phyloP scores from a whole-genome alignment of 192 early-diverging fungal genomes.

The Bifiguratus adelaidae region DNA sequence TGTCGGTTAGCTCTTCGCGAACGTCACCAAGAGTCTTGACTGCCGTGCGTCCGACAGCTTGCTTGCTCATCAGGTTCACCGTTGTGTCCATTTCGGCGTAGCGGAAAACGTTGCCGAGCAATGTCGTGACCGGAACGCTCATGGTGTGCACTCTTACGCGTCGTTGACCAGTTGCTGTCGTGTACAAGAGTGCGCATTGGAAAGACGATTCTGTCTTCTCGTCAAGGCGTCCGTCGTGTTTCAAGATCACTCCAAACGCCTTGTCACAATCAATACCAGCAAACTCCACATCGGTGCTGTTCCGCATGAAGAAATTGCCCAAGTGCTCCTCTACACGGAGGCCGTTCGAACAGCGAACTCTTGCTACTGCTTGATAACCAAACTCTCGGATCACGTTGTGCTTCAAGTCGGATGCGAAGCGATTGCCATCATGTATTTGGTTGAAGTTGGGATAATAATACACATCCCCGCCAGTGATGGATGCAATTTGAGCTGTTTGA shows the following conservation, averaged over 20 bases:
- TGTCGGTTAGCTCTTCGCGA: constrained; percentile 73
- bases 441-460: constrained; percentile 81
- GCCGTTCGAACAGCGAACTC: constrained; percentile 85
- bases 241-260: constrained; percentile 69
- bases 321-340: constrained; percentile 77
- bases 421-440: constrained; percentile 50
- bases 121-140: constrained; percentile 59
- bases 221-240: constrained; percentile 85
- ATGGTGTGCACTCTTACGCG: constrained; percentile 90
- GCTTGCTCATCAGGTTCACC: constrained; percentile 77
- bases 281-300: constrained; percentile 85
- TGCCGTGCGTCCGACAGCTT: constrained; percentile 36
- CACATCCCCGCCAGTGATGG: constrained; percentile 85
- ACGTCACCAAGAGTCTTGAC: constrained; percentile 62
- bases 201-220: constrained; percentile 72
- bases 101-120: constrained; percentile 78
- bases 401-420: constrained; percentile 66
- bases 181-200: constrained; percentile 94
- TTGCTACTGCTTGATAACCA: constrained; percentile 79
- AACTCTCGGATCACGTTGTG: constrained; percentile 61
- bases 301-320: constrained; percentile 92
- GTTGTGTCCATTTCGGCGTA: constrained; percentile 88
- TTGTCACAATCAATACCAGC: constrained; percentile 82
- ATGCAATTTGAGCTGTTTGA: no score
- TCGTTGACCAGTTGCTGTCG: constrained; percentile 76